Evolutionary conservation across 306 rosid species (phyloP), one percentile per base, ranked within the genome.

Genomic region (Prunus fruticosa): DNA sequence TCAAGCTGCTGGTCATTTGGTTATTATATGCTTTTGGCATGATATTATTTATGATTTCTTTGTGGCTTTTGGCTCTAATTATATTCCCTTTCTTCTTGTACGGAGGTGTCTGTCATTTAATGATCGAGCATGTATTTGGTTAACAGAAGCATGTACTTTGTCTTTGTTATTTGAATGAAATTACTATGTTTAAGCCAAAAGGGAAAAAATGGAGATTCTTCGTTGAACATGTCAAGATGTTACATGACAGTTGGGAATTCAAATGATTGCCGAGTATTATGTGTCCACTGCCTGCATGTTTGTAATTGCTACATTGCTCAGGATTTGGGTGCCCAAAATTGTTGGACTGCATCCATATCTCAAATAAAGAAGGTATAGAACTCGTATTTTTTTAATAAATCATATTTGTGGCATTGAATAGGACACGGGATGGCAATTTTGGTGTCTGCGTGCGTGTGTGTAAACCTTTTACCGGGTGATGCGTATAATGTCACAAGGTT

Each of bases 191-290:
- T 27, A 27, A 28, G 30, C 30, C 30, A 28, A 28, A 28, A 3
- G 30, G 30, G 9, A 13, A 13, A 61, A 61, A 76, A 28, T 20
- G 65, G 54, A 84, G 83, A 76, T 76, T 76, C 69, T 34, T 73
- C 72, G 66, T 64, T 61, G 68, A 58, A 71, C 80, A 67, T 61
- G 6, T 72, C 73, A 75, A 64, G 78, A 71, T 73, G 74, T 66
- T 67, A 80, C 53, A 63, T 45, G 82, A 67, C 74, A 45, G 76
- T 67, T 58, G 47, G 57, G 61, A 53, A 20, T 28, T 61, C 75
- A 73, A 60, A 63, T 32, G 50, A 67, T 58, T 61, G 53, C 32
- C 53, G 19, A 67, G 67, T 58, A 15, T 28, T 28, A 27, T 27
- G 30, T 28, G 30, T 58, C 32, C 63, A 56, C 76, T 52, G 67